Percentiles rank a stretch among this genome's conserved stretches.
Conservation (phyloP, 176 grass and related monocot genomes). For the Zea luxurians region DNA sequence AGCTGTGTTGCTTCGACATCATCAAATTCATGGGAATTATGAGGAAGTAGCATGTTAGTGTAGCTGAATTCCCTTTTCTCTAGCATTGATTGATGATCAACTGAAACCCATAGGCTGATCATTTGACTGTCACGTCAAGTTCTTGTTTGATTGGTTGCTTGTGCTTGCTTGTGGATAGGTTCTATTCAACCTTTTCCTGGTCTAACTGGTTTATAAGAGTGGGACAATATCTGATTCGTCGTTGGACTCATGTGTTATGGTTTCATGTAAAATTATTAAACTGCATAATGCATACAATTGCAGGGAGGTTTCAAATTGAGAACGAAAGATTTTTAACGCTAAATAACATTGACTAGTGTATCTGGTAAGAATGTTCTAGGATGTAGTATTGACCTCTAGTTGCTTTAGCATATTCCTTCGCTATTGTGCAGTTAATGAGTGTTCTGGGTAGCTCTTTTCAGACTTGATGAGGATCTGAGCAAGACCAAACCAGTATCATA, state of each 20-base stretch:
- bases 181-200: background rate
- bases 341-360: conserved; percentile 12
- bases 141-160: background rate
- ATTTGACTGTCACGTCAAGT: background rate
- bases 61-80: conserved; percentile 12
- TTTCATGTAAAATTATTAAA: background rate
- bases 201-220: background rate
- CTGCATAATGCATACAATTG: background rate
- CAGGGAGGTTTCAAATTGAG: background rate
- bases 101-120: background rate
- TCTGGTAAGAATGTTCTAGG: conserved; percentile 14
- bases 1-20: background rate
- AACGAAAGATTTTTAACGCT: background rate
- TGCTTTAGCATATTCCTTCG: conserved; percentile 7
- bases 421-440: conserved; percentile 16
- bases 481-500: background rate
- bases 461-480: background rate
- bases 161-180: background rate
- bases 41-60: background rate
- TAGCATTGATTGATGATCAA: background rate
- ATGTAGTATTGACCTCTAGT: background rate
- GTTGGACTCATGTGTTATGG: background rate
- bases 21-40: background rate
- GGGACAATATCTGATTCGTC: conserved; percentile 3
- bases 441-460: conserved; percentile 1